Evolutionary conservation across 1,284 basidiomycete species (phyloP), one percentile per base, ranked within the genome.

Genomic region (Ustilago hordei): DNA sequence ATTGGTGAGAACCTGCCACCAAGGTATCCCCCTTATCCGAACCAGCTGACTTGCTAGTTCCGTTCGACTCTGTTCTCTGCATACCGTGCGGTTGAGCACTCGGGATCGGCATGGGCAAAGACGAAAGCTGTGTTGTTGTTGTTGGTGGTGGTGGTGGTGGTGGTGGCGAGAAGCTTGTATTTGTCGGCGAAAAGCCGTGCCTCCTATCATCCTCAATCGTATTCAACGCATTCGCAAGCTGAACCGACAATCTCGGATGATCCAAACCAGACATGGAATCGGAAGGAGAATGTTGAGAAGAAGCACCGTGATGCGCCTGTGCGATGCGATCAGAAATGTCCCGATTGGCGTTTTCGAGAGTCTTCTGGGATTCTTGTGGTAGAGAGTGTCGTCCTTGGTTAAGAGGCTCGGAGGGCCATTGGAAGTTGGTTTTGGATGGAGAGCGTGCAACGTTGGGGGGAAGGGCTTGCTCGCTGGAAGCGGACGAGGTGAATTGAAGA

Each of bases 391-490:
- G 53, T 12, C 64, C 69, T 1, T 41, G 39, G 47, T 71, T 71
- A 23, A 76, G 43, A 13, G 74, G 74, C 31, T 76, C 69, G 1
- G 69, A 76, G 0, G 74, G 74, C 69, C 69, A 71, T 19, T 60
- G 68, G 35, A 76, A 76, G 3, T 54, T 35, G 58, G 47, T 61
- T 11, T 64, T 54, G 43, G 62, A 52, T 15, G 59, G 63, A 5
- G 59, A 65, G 31, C 39, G 43, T 13, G 63, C 36, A 34, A 23
- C 38, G 19, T 67, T 54, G 7, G 41, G 2, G 3, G 48, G 34
- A 4, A 50, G 17, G 17, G 47, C 17, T 6, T 56, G 55, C n/a
- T 63, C 55, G 31, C 57, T 69, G 17, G 74, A 71, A 47, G 57
- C 64, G 48, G 74, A 75, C 4, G 63, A 69, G 36, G 69, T 72